These are phyloP conservation scores for Cerrena zonata DNA, from an alignment of 1,284 basidiomycete species.

Conservation along the genomic window DNA sequence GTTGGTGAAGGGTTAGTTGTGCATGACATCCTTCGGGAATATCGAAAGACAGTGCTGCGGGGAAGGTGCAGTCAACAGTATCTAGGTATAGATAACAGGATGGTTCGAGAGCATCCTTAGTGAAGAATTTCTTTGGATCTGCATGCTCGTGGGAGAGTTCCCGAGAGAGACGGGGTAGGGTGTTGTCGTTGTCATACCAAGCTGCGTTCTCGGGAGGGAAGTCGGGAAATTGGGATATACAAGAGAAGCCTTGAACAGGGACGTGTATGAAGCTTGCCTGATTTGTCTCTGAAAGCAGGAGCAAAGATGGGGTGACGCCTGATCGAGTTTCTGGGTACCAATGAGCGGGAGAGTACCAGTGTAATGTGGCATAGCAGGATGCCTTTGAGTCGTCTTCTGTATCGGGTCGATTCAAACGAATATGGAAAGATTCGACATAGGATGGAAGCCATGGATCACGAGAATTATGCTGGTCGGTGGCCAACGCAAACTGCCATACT, in stretches of 20 bases:
- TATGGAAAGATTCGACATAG: not conserved
- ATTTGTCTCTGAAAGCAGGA: not conserved
- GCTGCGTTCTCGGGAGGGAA: slow-evolving; percentile 9
- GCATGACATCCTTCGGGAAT: not conserved
- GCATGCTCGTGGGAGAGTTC: slow-evolving; percentile 6
- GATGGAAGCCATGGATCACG: not conserved
- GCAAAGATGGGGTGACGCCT: not conserved
- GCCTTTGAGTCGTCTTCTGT: not conserved
- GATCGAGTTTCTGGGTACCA: not conserved
- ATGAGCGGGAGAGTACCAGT: not conserved
- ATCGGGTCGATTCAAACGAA: not conserved
- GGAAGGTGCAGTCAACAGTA: not conserved
- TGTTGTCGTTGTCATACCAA: slow-evolving; percentile 16
- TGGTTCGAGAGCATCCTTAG: not conserved
- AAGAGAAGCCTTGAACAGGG: not conserved
- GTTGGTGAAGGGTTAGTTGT: not conserved
- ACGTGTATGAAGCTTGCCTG: not conserved
- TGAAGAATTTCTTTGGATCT: not conserved
- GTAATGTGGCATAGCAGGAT: not conserved
- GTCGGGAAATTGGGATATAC: slow-evolving; percentile 8
- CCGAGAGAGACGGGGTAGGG: slow-evolving; percentile 12
- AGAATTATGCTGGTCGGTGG: slow-evolving; percentile 9
- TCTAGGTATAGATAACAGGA: not conserved
- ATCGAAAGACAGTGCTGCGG: not conserved
- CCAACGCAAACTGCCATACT: slow-evolving; percentile 15